Percentiles rank a stretch among this genome's conserved stretches.
Evolutionary conservation across 2,329 filamentous ascomycete species (phyloP).

Genomic region (Leptographium flavum): DNA sequence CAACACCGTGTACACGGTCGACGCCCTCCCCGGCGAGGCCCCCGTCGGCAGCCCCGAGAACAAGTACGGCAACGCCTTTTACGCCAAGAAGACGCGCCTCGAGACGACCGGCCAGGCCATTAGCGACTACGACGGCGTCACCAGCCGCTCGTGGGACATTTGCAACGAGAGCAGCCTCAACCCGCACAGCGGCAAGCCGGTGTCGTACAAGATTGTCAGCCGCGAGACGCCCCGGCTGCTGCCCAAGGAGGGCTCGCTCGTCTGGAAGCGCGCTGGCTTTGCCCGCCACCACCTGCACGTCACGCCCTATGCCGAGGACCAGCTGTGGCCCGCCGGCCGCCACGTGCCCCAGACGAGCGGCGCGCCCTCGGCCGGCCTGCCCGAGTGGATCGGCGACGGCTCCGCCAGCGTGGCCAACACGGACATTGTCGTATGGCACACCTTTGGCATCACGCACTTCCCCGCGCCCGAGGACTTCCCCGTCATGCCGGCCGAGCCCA

Average conservation of each 20-base stretch:
- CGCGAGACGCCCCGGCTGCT: constrained; percentile 67
- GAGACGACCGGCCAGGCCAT: constrained; percentile 52
- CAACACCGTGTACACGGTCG: constrained; percentile 67
- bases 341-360: constrained; percentile 83
- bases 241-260: constrained; percentile 66
- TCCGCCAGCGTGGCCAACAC: constrained; percentile 59
- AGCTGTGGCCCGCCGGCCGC: constrained; percentile 73
- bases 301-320: constrained; percentile 69
- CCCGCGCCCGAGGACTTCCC: constrained; percentile 84
- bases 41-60: constrained; percentile 73
- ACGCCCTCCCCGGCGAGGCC: constrained; percentile 55
- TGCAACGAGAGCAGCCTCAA: constrained; percentile 73
- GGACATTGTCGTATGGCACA: constrained; percentile 86
- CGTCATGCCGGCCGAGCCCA: constrained; percentile 78
- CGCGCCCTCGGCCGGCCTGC: constrained; percentile 57
- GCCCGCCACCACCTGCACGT: constrained; percentile 79
- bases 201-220: constrained; percentile 79
- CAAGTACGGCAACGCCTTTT: constrained; percentile 82
- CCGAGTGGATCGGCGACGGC: constrained; percentile 64
- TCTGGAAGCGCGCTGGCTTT: constrained; percentile 84
- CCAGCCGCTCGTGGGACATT: constrained; percentile 81
- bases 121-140: constrained; percentile 70
- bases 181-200: constrained; percentile 71
- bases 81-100: constrained; percentile 69
- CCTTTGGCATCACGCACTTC: constrained; percentile 83